Conservation (phyloP, 257 asterid species). For the Striga asiatica region DNA sequence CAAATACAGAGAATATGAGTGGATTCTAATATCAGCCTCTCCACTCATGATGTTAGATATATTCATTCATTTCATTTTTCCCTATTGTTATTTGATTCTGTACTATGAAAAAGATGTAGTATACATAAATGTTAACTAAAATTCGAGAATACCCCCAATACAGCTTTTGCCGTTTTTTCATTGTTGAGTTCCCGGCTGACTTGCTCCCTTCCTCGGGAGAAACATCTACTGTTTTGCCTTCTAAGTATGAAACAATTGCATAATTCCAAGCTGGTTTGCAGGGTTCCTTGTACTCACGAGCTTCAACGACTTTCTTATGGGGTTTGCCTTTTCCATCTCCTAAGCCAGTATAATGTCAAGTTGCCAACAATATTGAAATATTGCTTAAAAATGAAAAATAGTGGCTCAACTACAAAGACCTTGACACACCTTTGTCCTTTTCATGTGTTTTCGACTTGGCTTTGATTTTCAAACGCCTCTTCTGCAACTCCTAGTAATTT, state of each 20-base stretch:
- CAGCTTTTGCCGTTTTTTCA: no score
- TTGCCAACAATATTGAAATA: constrained; percentile 10
- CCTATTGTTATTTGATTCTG: not conserved
- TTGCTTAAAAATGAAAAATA: no score
- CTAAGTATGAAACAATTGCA: constrained; percentile 7
- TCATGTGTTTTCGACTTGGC: constrained; percentile 40
- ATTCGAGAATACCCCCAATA: no score
- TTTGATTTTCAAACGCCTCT: no score
- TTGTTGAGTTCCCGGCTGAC: no score
- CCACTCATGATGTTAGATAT: not conserved
- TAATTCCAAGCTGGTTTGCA: constrained; percentile 17
- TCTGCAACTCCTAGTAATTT: no score
- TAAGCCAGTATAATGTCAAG: constrained; percentile 26
- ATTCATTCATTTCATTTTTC: not conserved
- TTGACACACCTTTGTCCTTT: constrained; percentile 41
- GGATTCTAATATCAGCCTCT: no score
- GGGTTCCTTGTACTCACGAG: constrained; percentile 8
- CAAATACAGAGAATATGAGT: no score
- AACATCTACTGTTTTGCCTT: no score
- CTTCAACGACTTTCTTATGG: constrained; percentile 22
- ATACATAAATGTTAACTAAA: not conserved
- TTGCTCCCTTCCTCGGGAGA: no score
- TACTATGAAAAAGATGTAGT: not conserved
- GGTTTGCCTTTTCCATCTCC: constrained; percentile 27
- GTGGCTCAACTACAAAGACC: no score